A percentile compares a stretch with the other conserved stretches of the same genome.
Conservation (phyloP, 2,329 filamentous ascomycete genomes). For the Hypoxylon sp. region DNA sequence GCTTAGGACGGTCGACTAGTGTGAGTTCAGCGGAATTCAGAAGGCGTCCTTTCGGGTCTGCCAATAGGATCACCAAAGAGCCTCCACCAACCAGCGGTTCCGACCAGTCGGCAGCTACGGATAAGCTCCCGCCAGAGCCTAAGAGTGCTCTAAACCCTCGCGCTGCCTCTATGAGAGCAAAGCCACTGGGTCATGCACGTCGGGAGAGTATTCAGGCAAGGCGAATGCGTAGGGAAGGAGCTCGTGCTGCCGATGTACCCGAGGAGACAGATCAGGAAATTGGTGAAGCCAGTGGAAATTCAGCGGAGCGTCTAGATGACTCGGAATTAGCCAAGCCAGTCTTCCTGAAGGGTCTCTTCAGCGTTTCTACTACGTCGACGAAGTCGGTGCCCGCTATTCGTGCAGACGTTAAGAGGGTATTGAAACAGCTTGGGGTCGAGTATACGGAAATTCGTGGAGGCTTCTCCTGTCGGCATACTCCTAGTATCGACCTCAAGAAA, state of each 20-base stretch:
- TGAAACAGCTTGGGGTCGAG: conserved; percentile 90
- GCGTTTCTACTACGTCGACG: conserved; percentile 94
- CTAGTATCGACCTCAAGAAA: conserved; percentile 89
- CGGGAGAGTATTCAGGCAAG: conserved; percentile 93
- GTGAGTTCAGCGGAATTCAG: conserved; percentile 90
- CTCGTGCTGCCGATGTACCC: conserved; percentile 81
- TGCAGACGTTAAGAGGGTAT: conserved; percentile 88
- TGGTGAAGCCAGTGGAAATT: conserved; percentile 71
- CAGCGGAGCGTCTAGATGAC: conserved; percentile 73
- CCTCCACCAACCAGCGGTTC: conserved; percentile 83
- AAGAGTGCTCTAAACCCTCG: conserved; percentile 68
- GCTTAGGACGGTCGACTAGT: conserved; percentile 87
- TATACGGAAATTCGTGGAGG: conserved; percentile 94
- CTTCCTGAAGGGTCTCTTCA: conserved; percentile 96
- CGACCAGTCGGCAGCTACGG: conserved; percentile 76
- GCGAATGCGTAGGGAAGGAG: conserved; percentile 79
- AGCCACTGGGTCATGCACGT: conserved; percentile 89
- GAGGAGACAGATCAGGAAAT: conserved; percentile 92
- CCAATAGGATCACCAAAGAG: conserved; percentile 69
- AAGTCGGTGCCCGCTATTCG: conserved; percentile 90
- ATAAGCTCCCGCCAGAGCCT: conserved; percentile 65
- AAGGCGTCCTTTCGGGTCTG: conserved; percentile 67
- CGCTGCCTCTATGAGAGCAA: conserved; percentile 79
- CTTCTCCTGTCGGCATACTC: conserved; percentile 88
- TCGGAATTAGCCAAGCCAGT: conserved; percentile 92